These are phyloP conservation scores for Aquilaria agallochum DNA, from an alignment of 441 rosid species.

Conservation along the genomic window DNA sequence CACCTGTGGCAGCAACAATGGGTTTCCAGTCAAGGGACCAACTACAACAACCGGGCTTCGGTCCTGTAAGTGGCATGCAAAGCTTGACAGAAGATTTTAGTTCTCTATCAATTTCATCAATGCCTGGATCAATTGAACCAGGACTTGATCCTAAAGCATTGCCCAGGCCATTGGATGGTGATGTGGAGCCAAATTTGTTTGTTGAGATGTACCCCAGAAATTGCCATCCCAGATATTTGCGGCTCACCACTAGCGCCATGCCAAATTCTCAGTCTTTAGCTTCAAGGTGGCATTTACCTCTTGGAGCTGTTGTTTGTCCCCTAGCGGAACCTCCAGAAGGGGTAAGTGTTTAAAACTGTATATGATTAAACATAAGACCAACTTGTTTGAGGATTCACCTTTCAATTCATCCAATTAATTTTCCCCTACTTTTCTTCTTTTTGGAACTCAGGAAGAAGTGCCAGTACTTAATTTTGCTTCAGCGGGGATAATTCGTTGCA, in stretches of 20 bases:
- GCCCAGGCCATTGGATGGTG: conserved; percentile 95
- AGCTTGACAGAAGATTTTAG: conserved; percentile 85
- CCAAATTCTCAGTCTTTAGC: conserved; percentile 90
- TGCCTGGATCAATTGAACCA: conserved; percentile 81
- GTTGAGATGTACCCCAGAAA: conserved; percentile 69
- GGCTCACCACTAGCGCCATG: conserved; percentile 85
- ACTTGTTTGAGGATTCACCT: conserved; percentile 19
- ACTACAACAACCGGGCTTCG: conserved; percentile 49
- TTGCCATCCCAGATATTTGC: conserved; percentile 77
- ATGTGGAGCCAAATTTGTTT: conserved; percentile 70
- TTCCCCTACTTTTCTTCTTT: conserved; percentile 13
- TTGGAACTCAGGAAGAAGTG: conserved; percentile 74
- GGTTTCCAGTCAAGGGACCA: conserved; percentile 48
- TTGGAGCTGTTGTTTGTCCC: conserved; percentile 99
- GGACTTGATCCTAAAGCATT: conserved; percentile 74
- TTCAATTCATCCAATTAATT: conserved; percentile 12
- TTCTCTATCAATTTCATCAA: conserved; percentile 67
- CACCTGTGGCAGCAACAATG: conserved; percentile 33
- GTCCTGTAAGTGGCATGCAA: conserved; percentile 56
- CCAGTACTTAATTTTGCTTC: conserved; percentile 85
- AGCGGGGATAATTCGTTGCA: conserved; percentile 90
- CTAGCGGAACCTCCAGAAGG: conserved; percentile 94
- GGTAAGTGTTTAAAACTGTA: conserved; percentile 50
- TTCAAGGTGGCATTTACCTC: conserved; percentile 98
- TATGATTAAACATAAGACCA: conserved; percentile 9